These are phyloP conservation scores for Pleurotus citrinopileatus DNA, from an alignment of 768 basidiomycete species.

Conservation along the genomic window DNA sequence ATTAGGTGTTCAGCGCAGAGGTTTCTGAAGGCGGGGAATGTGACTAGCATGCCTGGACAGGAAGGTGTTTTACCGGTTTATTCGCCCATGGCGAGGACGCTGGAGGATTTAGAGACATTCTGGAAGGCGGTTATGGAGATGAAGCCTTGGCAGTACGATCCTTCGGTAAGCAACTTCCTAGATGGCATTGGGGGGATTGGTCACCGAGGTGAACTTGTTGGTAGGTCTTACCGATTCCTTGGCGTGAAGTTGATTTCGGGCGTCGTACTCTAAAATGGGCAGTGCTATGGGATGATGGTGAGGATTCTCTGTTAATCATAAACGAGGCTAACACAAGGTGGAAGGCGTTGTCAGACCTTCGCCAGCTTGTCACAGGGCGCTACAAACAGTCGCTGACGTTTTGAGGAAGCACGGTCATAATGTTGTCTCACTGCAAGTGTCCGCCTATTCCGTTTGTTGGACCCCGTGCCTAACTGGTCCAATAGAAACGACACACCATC, in stretches of 20 bases:
- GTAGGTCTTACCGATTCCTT: conserved; percentile 41
- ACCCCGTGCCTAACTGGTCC: neutral
- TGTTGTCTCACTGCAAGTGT: conserved; percentile 42
- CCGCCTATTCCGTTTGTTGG: neutral
- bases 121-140: conserved; percentile 60
- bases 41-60: conserved; percentile 49
- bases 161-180: conserved; percentile 28
- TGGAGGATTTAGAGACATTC: conserved; percentile 61
- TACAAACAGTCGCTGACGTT: conserved; percentile 41
- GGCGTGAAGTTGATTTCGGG: conserved; percentile 30
- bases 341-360: conserved; percentile 55
- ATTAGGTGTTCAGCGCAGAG: conserved; percentile 51
- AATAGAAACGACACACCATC: conserved; percentile 35
- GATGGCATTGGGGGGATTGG: conserved; percentile 22
- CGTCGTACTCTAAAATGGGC: conserved; percentile 45
- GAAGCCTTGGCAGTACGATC: conserved; percentile 66
- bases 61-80: conserved; percentile 54
- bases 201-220: conserved; percentile 1
- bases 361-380: conserved; percentile 56
- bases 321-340: conserved; percentile 25
- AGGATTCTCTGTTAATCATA: conserved; percentile 15
- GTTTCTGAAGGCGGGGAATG: conserved; percentile 43
- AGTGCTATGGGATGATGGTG: conserved; percentile 65
- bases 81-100: conserved; percentile 59
- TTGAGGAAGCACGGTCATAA: conserved; percentile 47